phyloP scores from a whole-genome alignment of 2,329 filamentous ascomycete genomes.

The Colletotrichum sp. region DNA sequence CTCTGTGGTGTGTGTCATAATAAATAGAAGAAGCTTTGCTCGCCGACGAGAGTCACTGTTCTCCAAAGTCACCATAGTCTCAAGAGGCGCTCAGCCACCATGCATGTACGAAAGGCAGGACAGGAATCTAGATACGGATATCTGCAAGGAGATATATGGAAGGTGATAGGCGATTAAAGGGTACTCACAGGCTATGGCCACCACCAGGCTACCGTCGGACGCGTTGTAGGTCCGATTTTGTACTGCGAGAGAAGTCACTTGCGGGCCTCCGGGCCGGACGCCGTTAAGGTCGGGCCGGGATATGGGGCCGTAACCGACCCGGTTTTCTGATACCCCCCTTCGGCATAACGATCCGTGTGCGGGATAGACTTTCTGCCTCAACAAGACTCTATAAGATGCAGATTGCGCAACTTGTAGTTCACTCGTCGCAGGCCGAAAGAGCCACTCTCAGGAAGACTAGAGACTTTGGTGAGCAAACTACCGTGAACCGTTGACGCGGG shows the following conservation, averaged over 20 bases:
- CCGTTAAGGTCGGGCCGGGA: background rate
- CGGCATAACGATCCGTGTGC: background rate
- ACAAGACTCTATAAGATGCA: background rate
- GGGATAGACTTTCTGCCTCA: background rate
- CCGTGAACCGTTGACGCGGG: background rate
- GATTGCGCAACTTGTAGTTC: background rate
- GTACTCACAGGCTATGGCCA: background rate
- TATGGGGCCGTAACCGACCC: background rate
- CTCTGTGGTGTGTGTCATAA: background rate
- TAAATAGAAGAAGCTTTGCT: background rate
- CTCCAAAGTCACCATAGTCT: background rate
- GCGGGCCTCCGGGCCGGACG: background rate
- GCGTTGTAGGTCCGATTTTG: background rate
- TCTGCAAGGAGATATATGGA: background rate
- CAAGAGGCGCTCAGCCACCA: background rate
- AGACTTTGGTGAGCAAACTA: background rate
- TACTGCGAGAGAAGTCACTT: background rate
- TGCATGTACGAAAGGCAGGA: background rate
- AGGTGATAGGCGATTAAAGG: background rate
- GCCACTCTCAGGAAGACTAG: background rate
- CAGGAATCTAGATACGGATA: background rate
- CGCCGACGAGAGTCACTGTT: background rate
- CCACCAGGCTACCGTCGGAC: background rate
- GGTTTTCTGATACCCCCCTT: background rate
- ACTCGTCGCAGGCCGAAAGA: background rate